Percentiles rank a stretch among this genome's conserved stretches.
Evolutionary conservation across 1,139 yeast species (phyloP).

Genomic region (Yamadazyma triangularis): DNA sequence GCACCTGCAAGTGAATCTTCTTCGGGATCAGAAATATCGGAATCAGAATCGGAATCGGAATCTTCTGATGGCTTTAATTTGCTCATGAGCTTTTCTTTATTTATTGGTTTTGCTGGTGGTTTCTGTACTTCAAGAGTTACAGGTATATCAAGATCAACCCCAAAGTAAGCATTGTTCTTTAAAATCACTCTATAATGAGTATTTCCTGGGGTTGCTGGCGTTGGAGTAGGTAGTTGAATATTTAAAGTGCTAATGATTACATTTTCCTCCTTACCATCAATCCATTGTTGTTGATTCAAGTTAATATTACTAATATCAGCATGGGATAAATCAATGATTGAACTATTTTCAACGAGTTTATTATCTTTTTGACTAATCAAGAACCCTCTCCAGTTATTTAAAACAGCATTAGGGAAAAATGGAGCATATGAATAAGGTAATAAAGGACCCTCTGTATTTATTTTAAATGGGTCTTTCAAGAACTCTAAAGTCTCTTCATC

Average conservation of each 20-base stretch:
- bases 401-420: slow-evolving; percentile 56
- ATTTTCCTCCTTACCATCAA: slow-evolving; percentile 35
- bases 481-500: slow-evolving; percentile 56
- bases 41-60: slow-evolving; percentile 33
- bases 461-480: slow-evolving; percentile 65
- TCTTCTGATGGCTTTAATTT: slow-evolving; percentile 16
- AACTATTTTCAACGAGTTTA: slow-evolving; percentile 60
- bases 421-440: slow-evolving; percentile 69
- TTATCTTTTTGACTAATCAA: slow-evolving; percentile 71
- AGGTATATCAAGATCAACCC: slow-evolving; percentile 67
- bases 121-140: slow-evolving; percentile 55
- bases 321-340: slow-evolving; percentile 53
- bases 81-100: slow-evolving; percentile 14
- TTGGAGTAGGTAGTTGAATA: slow-evolving; percentile 64
- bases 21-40: slow-evolving; percentile 61
- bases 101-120: slow-evolving; percentile 30
- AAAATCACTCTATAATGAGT: slow-evolving; percentile 62
- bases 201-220: slow-evolving; percentile 63
- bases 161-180: slow-evolving; percentile 66
- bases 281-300: slow-evolving; percentile 46
- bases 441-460: slow-evolving; percentile 60
- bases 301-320: slow-evolving; percentile 53
- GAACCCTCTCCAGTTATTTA: slow-evolving; percentile 64
- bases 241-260: slow-evolving; percentile 68
- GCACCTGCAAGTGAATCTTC: slow-evolving; percentile 67